A percentile compares a stretch with the other conserved stretches of the same genome.
phyloP scores from a whole-genome alignment of 1,284 basidiomycete species.

The Austroboletus niveus region DNA sequence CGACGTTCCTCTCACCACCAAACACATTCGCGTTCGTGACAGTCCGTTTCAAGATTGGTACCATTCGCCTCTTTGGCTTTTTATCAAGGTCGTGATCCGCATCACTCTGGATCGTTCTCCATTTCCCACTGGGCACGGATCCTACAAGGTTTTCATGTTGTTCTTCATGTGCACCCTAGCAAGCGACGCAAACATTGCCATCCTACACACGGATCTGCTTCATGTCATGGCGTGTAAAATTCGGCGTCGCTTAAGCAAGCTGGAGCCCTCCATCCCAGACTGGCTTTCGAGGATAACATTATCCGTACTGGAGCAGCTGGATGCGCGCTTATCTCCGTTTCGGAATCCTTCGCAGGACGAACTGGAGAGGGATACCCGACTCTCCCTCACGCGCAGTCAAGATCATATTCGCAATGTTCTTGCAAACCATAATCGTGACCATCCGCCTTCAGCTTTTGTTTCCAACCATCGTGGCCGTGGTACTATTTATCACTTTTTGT shows the following conservation, averaged over 20 bases:
- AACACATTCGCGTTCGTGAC: slow-evolving; percentile 30
- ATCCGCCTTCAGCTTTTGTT: background rate
- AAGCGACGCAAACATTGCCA: background rate
- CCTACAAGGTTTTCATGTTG: slow-evolving; percentile 7
- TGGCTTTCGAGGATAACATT: too few species aligned
- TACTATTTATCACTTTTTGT: slow-evolving; percentile 10
- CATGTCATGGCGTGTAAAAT: slow-evolving; percentile 25
- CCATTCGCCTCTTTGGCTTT: too few species aligned
- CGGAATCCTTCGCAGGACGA: too few species aligned
- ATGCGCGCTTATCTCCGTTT: too few species aligned
- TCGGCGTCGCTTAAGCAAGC: too few species aligned
- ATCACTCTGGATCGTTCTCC: background rate
- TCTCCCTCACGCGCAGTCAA: too few species aligned
- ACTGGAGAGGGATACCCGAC: too few species aligned
- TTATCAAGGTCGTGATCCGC: background rate
- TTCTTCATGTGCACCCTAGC: too few species aligned
- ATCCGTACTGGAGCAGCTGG: too few species aligned
- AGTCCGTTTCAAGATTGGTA: background rate
- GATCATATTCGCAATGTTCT: background rate
- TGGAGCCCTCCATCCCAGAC: too few species aligned
- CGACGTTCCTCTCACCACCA: slow-evolving; percentile 22
- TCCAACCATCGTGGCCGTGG: slow-evolving; percentile 1
- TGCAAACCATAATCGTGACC: background rate
- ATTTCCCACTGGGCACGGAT: background rate
- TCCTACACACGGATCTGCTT: slow-evolving; percentile 32